Base-by-base conservation (phyloP, 352 stramenopile species). In the Phytophthora litchii region DNA sequence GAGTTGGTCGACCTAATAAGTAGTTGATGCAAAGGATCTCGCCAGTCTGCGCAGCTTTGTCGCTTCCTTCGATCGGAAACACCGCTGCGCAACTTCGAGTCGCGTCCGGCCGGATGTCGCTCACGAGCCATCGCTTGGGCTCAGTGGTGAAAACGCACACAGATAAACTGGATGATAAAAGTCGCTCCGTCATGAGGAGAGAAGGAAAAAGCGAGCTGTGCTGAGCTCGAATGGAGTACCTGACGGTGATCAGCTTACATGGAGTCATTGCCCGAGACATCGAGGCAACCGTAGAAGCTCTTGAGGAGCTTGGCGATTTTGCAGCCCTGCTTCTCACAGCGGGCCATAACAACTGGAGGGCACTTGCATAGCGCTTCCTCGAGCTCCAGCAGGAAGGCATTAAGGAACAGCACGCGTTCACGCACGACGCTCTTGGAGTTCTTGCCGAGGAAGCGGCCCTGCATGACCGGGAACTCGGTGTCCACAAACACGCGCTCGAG, bases 221-320 rank as follows among this genome's bases (percentile, higher is more conserved):
- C 35, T 50, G 37, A 19, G 38, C 5, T 52, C 12, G 20, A 37
- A 23, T 34, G 10, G n/a, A 37, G 35, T 23, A 37, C 21, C 25
- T 17, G 3, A 8, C 23, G 4, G 23, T 27, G 23, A 5, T 27
- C 3, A 27, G 17, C 41, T 69, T 87, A 88, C 45, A 86, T 70
- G 61, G 74, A 81, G 47, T 68, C 58, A 60, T 74, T 76, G 38
- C 46, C 54, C 21, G 67, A 60, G 21, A 85, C 49, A 14, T 83
- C 62, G 37, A 91, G 69, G 44, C 75, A 89, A 55, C 82, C 82
- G 57, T 89, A 89, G 58, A 94, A 94, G 68, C 84, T 94, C 71
- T 94, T 94, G 67, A 94, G 77, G 41, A 94, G 74, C 56, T 91
- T 92, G 54, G 73, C 83, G 47, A 94, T 78, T 61, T 91, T 91